Evolutionary conservation across 495 filamentous ascomycete genomes (phyloP).

Genomic region (Lasiosphaeria ovina): DNA sequence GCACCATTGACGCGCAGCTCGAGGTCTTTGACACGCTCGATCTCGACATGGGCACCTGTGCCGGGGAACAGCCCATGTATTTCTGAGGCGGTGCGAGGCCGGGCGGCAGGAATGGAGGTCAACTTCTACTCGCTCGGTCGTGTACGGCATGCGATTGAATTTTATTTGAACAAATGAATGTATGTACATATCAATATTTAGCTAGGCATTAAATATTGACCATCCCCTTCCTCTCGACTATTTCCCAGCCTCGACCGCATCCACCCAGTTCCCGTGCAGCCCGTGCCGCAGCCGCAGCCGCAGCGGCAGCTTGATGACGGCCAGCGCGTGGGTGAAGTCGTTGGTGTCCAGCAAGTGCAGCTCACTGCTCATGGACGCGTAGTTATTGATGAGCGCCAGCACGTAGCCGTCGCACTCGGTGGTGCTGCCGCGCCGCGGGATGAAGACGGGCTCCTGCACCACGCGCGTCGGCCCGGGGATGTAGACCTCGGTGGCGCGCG

Average conservation of each 20-base stretch:
- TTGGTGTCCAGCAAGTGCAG: conserved; percentile 16
- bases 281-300: conserved; percentile 16
- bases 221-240: neutral
- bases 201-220: neutral
- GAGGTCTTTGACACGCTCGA: conserved; percentile 12
- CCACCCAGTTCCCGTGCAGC: conserved; percentile 20
- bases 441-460: conserved; percentile 53
- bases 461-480: conserved; percentile 42
- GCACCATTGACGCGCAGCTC: conserved; percentile 8
- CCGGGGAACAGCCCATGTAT: conserved; percentile 6
- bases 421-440: conserved; percentile 36
- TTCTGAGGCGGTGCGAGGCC: neutral
- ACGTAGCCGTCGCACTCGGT: conserved; percentile 54
- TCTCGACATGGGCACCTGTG: conserved; percentile 11
- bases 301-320: conserved; percentile 12
- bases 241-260: conserved; percentile 1
- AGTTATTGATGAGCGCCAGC: conserved; percentile 48
- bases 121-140: too few relatives aligned
- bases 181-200: neutral
- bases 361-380: conserved; percentile 16
- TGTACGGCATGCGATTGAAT: too few relatives aligned
- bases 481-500: conserved; percentile 30
- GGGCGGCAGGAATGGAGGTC: neutral
- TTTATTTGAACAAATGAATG: too few relatives aligned
- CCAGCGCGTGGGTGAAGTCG: conserved; percentile 10